These are phyloP conservation scores for Arthroderma sp. DNA, from an alignment of 2,329 filamentous ascomycete genomes.

Conservation along the genomic window DNA sequence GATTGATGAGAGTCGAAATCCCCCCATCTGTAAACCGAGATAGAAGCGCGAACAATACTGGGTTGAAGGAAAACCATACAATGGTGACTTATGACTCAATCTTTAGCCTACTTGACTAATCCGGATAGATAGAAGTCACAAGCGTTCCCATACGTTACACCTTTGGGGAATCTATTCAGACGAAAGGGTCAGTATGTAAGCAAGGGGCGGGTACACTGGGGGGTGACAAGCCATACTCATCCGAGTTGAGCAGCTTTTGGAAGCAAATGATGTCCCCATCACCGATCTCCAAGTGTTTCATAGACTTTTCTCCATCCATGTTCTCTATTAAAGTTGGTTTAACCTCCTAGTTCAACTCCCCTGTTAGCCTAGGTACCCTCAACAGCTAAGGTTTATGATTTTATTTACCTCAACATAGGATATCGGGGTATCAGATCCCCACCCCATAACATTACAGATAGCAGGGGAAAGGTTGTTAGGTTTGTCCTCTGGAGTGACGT, in stretches of 20 bases:
- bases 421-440: background rate
- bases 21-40: too few relatives aligned
- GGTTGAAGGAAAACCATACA: too few relatives aligned
- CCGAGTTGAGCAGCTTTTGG: conserved; percentile 37
- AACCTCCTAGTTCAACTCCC: conserved; percentile 54
- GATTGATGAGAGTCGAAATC: too few relatives aligned
- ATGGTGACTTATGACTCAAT: too few relatives aligned
- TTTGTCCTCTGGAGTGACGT: conserved; percentile 76
- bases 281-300: conserved; percentile 85
- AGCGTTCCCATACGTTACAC: background rate
- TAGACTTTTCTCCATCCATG: conserved; percentile 78
- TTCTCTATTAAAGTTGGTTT: conserved; percentile 94
- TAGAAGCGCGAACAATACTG: too few relatives aligned
- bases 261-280: conserved; percentile 97
- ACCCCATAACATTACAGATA: conserved; percentile 23
- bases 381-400: background rate
- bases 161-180: background rate
- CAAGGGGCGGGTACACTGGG: background rate
- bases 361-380: background rate
- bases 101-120: background rate
- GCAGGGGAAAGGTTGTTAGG: conserved; percentile 75
- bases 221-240: background rate
- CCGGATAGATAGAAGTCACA: background rate
- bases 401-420: background rate
- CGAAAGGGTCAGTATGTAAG: background rate